These are phyloP conservation scores for Cladosporium sp. DNA, from an alignment of 2,329 filamentous ascomycete species.

Conservation along the genomic window DNA sequence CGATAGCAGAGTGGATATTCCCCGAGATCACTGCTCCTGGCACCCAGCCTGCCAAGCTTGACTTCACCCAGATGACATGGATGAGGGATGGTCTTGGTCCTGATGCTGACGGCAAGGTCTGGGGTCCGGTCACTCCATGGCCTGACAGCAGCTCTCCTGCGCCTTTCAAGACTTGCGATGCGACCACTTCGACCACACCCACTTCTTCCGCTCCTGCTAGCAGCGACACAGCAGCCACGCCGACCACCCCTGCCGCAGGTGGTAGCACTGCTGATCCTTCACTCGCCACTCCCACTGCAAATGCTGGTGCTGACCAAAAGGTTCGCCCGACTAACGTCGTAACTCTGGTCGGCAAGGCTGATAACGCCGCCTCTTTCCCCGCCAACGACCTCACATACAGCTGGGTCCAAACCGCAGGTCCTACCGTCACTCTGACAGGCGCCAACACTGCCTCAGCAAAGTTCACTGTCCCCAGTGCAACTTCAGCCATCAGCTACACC, in stretches of 20 bases:
- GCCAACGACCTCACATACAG: constrained; percentile 27
- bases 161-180: constrained; percentile 24
- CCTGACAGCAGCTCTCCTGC: constrained; percentile 24
- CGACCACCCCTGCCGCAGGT: constrained; percentile 16
- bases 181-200: constrained; percentile 19
- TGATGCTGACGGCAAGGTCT: constrained; percentile 28
- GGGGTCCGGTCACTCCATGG: constrained; percentile 31
- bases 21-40: constrained; percentile 40
- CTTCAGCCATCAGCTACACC: neutral
- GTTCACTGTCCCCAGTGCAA: neutral
- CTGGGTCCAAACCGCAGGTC: neutral
- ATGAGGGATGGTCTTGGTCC: constrained; percentile 31
- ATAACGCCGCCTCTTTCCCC: constrained; percentile 18
- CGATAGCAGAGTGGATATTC: constrained; percentile 43
- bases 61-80: constrained; percentile 34
- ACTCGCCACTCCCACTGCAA: constrained; percentile 20
- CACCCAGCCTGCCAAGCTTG: constrained; percentile 27
- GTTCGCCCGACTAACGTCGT: constrained; percentile 25
- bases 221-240: constrained; percentile 20
- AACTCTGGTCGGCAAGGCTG: constrained; percentile 27
- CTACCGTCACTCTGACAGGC: neutral
- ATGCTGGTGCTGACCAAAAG: constrained; percentile 18
- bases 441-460: neutral
- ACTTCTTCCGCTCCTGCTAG: constrained; percentile 34
- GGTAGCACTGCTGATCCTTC: constrained; percentile 21